Percentiles rank a stretch among this genome's conserved stretches.
These are phyloP conservation scores for Phaeosphaeriaceae sp. DNA, from an alignment of 2,329 filamentous ascomycete genomes.

Conservation along the genomic window DNA sequence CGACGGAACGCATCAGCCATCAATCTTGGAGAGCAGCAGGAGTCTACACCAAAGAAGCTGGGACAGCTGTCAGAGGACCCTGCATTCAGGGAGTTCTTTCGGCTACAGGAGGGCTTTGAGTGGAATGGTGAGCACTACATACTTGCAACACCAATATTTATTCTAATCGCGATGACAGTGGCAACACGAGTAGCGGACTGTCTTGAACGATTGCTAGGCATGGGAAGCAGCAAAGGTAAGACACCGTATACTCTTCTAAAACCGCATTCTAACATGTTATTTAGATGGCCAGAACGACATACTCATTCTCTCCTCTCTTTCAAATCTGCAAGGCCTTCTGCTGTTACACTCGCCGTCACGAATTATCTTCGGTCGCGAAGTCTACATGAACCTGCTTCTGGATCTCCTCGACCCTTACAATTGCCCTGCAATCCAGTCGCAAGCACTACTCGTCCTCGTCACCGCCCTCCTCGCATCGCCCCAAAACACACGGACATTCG, in stretches of 20 bases:
- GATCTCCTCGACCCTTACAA: constrained; percentile 91
- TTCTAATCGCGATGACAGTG: constrained; percentile 57
- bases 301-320: constrained; percentile 85
- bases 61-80: constrained; percentile 78
- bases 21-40: constrained; percentile 40
- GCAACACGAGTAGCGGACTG: constrained; percentile 84
- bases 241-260: constrained; percentile 5
- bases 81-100: constrained; percentile 94
- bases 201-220: constrained; percentile 84
- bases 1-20: constrained; percentile 49
- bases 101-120: constrained; percentile 94
- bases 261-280: constrained; percentile 11
- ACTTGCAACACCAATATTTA: not conserved
- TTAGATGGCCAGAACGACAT: constrained; percentile 81
- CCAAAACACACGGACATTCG: constrained; percentile 88
- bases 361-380: constrained; percentile 83
- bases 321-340: constrained; percentile 86
- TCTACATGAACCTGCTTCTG: constrained; percentile 95
- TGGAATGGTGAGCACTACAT: constrained; percentile 73
- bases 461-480: constrained; percentile 87
- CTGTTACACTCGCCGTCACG: constrained; percentile 91
- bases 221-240: constrained; percentile 63
- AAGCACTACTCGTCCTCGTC: constrained; percentile 88
- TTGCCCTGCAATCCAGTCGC: constrained; percentile 88
- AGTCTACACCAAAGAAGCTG: constrained; percentile 58